Evolutionary conservation across 78 protist species (phyloP), one percentile per base, ranked within the genome.

Genomic region (Speleostelium caveatum): DNA sequence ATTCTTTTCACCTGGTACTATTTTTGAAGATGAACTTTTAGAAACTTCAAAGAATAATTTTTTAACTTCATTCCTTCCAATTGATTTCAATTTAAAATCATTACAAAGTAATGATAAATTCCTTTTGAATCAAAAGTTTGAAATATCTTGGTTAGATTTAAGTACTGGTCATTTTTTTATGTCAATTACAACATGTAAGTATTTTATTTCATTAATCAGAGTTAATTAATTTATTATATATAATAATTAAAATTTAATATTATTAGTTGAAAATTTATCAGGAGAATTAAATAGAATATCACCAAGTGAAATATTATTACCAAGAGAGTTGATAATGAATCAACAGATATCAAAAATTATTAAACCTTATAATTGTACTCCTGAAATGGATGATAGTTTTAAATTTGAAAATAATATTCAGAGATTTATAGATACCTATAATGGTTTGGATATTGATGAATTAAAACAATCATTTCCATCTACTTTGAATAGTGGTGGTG

Each of bases 131-230:
- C 49, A 72, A 56, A 56, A 22, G 26, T 86, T 76, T 61, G 7
- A 49, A 30, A 30, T 86, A 32, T 69, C 93, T n/a, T 86, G 93
- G 93, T 32, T 86, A 35, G 93, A 86, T 45, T 24, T 86, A 2
- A 68, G 79, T 42, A 86, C 93, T 10, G 93, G 93, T 67, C 38
- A 55, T 36, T 76, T 86, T 35, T 53, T 39, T 86, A 61, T 72
- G 28, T 66, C 93, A 5, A 49, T 24, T 14, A 67, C 61, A 7
- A 75, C 83, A 61, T 56, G 35, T 42, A n/a, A n/a, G n/a, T n/a
- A n/a, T n/a, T n/a, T n/a, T n/a, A n/a, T n/a, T 26, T 14, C 42
- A 33, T 32, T 6, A 35, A 12, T 8, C 6, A n/a, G n/a, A n/a
- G n/a, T 51, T 10, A 45, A 49, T 67, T 14, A 39, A 17, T 42